Base-by-base conservation (phyloP, 1,284 basidiomycete genomes). In the Trametes polyzona region DNA sequence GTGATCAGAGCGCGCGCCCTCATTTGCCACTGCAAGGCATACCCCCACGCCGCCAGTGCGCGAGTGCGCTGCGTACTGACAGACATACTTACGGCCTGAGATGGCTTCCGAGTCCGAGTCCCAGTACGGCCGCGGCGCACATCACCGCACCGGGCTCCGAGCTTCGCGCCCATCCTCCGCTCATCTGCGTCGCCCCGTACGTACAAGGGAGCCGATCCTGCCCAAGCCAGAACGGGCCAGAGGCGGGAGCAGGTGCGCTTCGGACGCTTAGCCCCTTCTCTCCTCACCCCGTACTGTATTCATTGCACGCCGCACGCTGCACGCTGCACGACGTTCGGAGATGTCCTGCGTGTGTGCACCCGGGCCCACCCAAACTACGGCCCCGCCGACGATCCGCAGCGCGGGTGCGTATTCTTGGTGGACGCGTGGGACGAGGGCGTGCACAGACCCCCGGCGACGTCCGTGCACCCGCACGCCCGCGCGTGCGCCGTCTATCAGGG, bases 61-160 rank as follows among this genome's bases (percentile, higher is more conserved):
- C 33, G 33, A 14, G 6, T 11, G 40, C 10, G 40, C 21, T 16
- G 7, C 6, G 26, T 5, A n/a, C 24, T 6, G 26, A 1, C 26
- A 16, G 26, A 21, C 33, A 11, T 35, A 35, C 33, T 35, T 4
- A 11, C 14, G 12, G 12, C 14, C 37, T 40, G n/a, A 21, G 21
- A 23, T 19, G 6, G 4, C n/a, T 4, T 42, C 32, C 23, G 32
- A n/a, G n/a, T n/a, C n/a, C n/a, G n/a, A n/a, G n/a, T n/a, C 40
- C 26, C 33, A 12, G 36, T 12, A 43, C 29, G n/a, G 51, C 21
- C 42, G 35, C 42, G 32, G 23, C 51, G 51, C 35, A 40, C 33
- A 53, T 53, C 51, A 21, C 37, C 43, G 52, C 32, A 16, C 52
- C 43, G 52, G 24, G 10, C 40, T 32, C 49, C 49, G 49, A 16